Evolutionary conservation across 192 early-diverging fungal species (phyloP).

Genomic region (Spizellomyces punctatus): DNA sequence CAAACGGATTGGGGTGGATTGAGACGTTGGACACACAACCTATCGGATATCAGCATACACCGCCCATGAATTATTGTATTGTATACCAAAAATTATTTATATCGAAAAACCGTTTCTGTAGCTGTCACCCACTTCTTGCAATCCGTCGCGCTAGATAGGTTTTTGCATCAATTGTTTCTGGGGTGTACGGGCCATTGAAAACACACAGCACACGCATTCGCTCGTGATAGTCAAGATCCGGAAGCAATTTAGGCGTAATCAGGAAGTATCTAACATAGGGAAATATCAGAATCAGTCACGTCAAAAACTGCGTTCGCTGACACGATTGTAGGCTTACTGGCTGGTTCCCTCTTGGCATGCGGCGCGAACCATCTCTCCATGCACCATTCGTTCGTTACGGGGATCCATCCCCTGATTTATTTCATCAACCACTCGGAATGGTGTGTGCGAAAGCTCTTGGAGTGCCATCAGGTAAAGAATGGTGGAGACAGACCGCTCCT

Average conservation of each 20-base stretch:
- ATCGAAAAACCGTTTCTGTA: neutral
- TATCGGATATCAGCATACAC: no score
- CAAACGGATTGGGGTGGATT: slow-evolving; percentile 13
- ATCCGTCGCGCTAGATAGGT: neutral
- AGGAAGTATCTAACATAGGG: slow-evolving; percentile 76
- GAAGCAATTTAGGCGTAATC: slow-evolving; percentile 98
- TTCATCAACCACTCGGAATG: slow-evolving; percentile 99
- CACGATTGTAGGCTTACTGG: slow-evolving; percentile 57
- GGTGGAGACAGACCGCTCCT: slow-evolving; percentile 94
- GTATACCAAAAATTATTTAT: neutral
- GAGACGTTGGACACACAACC: neutral
- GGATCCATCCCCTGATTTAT: slow-evolving; percentile 99
- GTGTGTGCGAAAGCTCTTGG: slow-evolving; percentile 81
- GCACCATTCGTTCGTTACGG: slow-evolving; percentile 94
- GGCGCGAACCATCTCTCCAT: slow-evolving; percentile 82
- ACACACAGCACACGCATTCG: slow-evolving; percentile 91
- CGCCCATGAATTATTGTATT: neutral
- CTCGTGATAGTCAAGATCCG: slow-evolving; percentile 88
- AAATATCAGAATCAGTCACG: slow-evolving; percentile 7
- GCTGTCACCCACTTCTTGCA: no score
- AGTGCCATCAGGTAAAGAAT: slow-evolving; percentile 95
- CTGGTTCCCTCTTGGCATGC: slow-evolving; percentile 71
- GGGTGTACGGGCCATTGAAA: slow-evolving; percentile 72
- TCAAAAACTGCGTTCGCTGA: no score
- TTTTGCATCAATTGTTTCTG: neutral